Evolutionary conservation across 495 filamentous ascomycete species (phyloP).

Genomic region (Talaromyces trachyspermus): DNA sequence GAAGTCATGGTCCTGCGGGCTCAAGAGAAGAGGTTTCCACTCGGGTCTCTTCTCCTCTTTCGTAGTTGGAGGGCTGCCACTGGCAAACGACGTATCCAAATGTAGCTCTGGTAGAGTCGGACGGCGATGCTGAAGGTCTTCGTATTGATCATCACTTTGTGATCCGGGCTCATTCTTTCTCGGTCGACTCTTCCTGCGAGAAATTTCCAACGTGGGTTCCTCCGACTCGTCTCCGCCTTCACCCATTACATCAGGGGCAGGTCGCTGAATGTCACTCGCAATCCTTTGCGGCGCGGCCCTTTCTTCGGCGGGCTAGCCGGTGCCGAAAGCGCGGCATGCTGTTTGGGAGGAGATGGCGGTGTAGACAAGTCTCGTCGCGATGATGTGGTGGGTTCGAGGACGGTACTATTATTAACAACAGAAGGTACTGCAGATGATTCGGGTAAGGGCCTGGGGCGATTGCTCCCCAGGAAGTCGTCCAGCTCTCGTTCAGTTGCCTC

Average conservation of each 20-base stretch:
- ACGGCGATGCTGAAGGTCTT: conserved; percentile 8
- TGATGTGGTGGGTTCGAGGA: conserved; percentile 5
- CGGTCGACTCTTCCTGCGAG: conserved; percentile 38
- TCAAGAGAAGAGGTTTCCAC: conserved; percentile 25
- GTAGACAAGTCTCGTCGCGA: conserved; percentile 19
- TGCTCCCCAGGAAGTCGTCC: conserved; percentile 37
- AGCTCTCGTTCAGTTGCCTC: conserved; percentile 34
- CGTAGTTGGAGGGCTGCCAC: conserved; percentile 9
- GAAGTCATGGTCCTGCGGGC: conserved; percentile 31
- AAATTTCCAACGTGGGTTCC: conserved; percentile 59
- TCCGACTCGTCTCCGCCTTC: conserved; percentile 81
- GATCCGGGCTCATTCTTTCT: conserved; percentile 20
- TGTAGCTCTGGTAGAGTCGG: conserved; percentile 21
- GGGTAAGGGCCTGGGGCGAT: conserved; percentile 19
- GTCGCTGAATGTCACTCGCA: conserved; percentile 65
- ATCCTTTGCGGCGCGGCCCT: conserved; percentile 46
- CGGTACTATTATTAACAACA: background rate
- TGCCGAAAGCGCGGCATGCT: conserved; percentile 10
- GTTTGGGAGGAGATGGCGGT: conserved; percentile 9
- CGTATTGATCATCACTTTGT: background rate
- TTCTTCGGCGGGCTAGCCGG: conserved; percentile 17
- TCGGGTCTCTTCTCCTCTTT: conserved; percentile 10
- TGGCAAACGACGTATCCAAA: conserved; percentile 33
- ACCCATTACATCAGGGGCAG: conserved; percentile 70
- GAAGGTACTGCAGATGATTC: background rate